Percentiles rank a stretch among this genome's conserved stretches.
These are phyloP conservation scores for Nothophytophthora sp. DNA, from an alignment of 352 stramenopile species.

Conservation along the genomic window DNA sequence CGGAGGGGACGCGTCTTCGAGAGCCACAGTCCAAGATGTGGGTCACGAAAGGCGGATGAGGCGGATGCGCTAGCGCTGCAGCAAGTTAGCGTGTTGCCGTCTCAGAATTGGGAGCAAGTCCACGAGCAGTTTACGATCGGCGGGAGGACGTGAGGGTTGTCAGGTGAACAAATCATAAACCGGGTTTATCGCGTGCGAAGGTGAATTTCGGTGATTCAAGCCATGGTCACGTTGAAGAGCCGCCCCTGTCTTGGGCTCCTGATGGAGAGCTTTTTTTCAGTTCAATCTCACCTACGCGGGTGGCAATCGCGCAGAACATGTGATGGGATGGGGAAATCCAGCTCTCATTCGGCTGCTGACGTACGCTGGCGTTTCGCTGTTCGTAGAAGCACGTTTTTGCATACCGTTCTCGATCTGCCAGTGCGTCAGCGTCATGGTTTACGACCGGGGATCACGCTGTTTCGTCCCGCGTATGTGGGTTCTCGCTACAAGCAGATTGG, in stretches of 20 bases:
- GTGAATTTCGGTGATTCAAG: too few species aligned
- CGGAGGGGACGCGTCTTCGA: background rate
- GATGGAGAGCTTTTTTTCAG: too few species aligned
- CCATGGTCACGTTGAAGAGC: too few species aligned
- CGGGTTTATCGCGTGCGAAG: too few species aligned
- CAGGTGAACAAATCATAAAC: too few species aligned
- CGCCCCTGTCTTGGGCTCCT: too few species aligned
- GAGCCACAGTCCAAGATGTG: background rate
- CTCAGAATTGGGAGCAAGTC: conserved; percentile 96
- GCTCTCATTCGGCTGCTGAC: too few species aligned
- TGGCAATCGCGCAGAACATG: too few species aligned
- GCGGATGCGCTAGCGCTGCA: background rate
- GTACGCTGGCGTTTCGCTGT: too few species aligned
- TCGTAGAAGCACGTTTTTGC: conserved; percentile 23
- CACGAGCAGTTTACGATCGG: conserved; percentile 89
- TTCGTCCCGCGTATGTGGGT: conserved; percentile 11
- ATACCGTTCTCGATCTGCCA: conserved; percentile 10
- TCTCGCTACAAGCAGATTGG: background rate
- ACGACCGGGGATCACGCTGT: conserved; percentile 1
- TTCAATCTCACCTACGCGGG: too few species aligned
- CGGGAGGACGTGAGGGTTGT: conserved; percentile 54
- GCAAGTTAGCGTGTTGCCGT: conserved; percentile 60
- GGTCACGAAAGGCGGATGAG: conserved; percentile 1
- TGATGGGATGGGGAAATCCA: too few species aligned
- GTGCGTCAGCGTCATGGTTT: conserved; percentile 18